Evolutionary conservation across 1,139 yeast genomes (phyloP), one percentile per base, ranked within the genome.

Genomic region (Pichia norvegensis): DNA sequence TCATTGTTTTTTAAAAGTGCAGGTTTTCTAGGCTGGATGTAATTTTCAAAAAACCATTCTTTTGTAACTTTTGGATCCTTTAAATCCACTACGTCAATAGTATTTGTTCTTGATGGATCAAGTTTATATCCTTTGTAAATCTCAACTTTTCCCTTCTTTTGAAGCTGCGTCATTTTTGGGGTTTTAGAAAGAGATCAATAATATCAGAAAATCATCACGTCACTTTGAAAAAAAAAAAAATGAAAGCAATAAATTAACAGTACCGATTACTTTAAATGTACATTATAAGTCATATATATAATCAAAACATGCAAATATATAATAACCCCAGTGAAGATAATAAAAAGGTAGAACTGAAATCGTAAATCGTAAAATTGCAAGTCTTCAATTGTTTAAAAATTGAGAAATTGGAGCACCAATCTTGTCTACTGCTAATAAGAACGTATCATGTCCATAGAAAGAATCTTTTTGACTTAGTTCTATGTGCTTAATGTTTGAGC

Each of bases 391-490:
- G 21, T 43, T 43, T 37, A 86, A 68, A 59, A 88, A 88, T 45
- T 65, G 58, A 55, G 75, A 75, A 21, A 88, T 80, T 11, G 94
- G 92, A 4, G 73, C 76, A 6, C 97, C 97, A 45, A 88, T 80
- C 57, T 86, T 80, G 54, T 83, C 81, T 48, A 85, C 69, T 52
- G 87, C 87, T 45, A 88, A 67, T 53, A 88, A 67, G 61, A 88
- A 88, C 0, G 97, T 88, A 62, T 88, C 97, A 58, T 88, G 97
- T 2, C 97, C 97, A 62, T 77, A 88, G 57, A 82, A 74, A 59
- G 94, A 82, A 35, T 84, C 72, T 43, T 84, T 85, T 47, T 78
- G 79, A 31, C 88, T 79, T 48, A 88, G 70, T 60, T 88, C 97
- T 46, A 80, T 71, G 61, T 86, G 86, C 49, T 69, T 68, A 42